Evolutionary conservation across 2,329 filamentous ascomycete species (phyloP), one percentile per base, ranked within the genome.

Genomic region (Sporothrix pseudoabietina): DNA sequence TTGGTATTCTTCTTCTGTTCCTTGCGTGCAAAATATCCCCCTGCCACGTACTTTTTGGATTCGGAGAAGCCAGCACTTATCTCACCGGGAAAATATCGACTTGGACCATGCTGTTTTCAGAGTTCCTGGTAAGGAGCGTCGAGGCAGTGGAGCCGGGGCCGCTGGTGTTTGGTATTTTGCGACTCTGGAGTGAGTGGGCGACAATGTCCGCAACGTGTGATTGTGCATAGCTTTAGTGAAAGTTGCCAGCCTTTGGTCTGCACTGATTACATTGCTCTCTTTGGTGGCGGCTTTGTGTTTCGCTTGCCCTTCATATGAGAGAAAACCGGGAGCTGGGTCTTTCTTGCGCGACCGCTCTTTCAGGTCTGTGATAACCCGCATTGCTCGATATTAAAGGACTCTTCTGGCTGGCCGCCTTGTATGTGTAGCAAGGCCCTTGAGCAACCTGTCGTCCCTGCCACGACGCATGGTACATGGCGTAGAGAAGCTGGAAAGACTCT

Each of bases 301-400:
- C n/a, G 12, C 3, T 49, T 49, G 44, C 41, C 47, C 10, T 32
- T 49, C 22, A 32, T 32, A 10, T 22, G 59, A 59, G 30, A 6
- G 26, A 14, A 19, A 16, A 55, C 52, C 52, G 10, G n/a, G 55
- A 59, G 55, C 55, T 59, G 55, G 55, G 55, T 9, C 55, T 32
- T 14, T 35, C 55, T 59, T 59, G 7, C 55, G 16, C 55, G 35
- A 26, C 59, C 59, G 35, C 52, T 22, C 8, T 22, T 22, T n/a
- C 35, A 35, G 35, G 35, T 12, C 39, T 26, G 59, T 14, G n/a
- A 19, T n/a, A 32, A 12, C 10, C 35, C n/a, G n/a, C 35, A n/a
- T 16, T 30, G 35, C 41, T 69, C 16, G 47, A 54, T 69, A 69
- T 69, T 69, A 54, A 52, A 69, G 66, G 66, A 54, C 66, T 69